These are phyloP conservation scores for Helichrysum umbraculigerum DNA, from an alignment of 129 eudicot genomes.

Conservation along the genomic window DNA sequence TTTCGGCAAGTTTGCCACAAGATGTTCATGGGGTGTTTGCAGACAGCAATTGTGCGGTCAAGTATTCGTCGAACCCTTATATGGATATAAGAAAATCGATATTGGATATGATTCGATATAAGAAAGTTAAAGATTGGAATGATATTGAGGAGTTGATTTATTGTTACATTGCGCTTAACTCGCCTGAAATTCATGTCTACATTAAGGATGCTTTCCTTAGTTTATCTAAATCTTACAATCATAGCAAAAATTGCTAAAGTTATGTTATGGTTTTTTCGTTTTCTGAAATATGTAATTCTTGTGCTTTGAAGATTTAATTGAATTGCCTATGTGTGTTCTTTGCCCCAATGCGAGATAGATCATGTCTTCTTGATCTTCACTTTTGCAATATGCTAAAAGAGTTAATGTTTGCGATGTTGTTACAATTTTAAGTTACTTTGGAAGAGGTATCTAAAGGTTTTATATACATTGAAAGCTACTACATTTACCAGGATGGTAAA, in stretches of 20 bases:
- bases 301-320: too few relatives aligned
- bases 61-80: conserved; percentile 54
- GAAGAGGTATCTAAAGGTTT: too few relatives aligned
- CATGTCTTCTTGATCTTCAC: too few relatives aligned
- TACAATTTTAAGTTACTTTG: too few relatives aligned
- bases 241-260: not conserved
- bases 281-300: too few relatives aligned
- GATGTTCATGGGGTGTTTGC: conserved; percentile 60
- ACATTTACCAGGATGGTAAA: too few relatives aligned
- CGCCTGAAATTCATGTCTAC: conserved; percentile 51
- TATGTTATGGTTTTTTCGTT: too few relatives aligned
- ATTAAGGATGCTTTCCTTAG: conserved; percentile 74
- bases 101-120: conserved; percentile 47
- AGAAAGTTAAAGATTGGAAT: conserved; percentile 54
- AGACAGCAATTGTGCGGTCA: conserved; percentile 62
- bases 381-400: too few relatives aligned
- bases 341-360: too few relatives aligned
- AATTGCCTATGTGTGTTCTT: too few relatives aligned
- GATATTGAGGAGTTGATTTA: conserved; percentile 79
- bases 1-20: conserved; percentile 71
- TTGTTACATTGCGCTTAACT: conserved; percentile 67
- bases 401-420: too few relatives aligned
- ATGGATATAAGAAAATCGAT: conserved; percentile 55
- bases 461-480: too few relatives aligned
- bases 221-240: conserved; percentile 6